Base-by-base conservation (phyloP, 129 eudicot genomes). In the Flaveria linearis region DNA sequence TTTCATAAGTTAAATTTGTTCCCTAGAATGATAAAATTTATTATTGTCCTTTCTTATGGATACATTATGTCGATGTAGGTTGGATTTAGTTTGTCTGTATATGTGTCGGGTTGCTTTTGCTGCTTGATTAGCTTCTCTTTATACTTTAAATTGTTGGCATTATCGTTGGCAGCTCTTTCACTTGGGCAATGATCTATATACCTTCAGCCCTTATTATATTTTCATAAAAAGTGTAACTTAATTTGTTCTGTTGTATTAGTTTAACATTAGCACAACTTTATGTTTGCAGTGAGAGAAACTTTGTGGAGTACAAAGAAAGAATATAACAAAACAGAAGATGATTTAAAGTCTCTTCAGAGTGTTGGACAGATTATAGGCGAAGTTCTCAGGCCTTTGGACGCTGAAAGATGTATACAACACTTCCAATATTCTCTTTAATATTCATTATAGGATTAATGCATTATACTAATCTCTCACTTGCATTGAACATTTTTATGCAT, bases 321-420 rank as follows among this genome's bases (percentile, higher is more conserved):
- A 45, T 95, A 89, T 76, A 89, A 92, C 23, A 95, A 95, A 82
- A 95, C 96, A 15, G 99, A 95, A 83, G 99, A 95, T 82, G 99
- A 95, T 86, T 67, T 95, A 85, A 95, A 95, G 86, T 91, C 97
- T 33, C 97, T 95, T 47, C 99, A 95, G 80, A 95, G 99, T 66
- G 99, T 95, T 78, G 99, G 99, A 20, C 99, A 95, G 76, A 20
- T 20, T 20, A 20, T 20, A 20, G 22, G 22, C 22, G 22, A 20
- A 20, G 22, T 20, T 20, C 22, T 20, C 22, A 20, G 22, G 88
- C 96, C 99, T 74, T 87, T 95, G 73, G 97, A 95, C 79, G 87
- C 85, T 58, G 99, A 95, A 75, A 85, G 96, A 79, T 85, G 99
- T 95, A 89, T 87, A 76, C 62, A 28, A 1, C 57, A 73, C 72